phyloP scores from a whole-genome alignment of 257 asterid species.

The Salvia hispanica region DNA sequence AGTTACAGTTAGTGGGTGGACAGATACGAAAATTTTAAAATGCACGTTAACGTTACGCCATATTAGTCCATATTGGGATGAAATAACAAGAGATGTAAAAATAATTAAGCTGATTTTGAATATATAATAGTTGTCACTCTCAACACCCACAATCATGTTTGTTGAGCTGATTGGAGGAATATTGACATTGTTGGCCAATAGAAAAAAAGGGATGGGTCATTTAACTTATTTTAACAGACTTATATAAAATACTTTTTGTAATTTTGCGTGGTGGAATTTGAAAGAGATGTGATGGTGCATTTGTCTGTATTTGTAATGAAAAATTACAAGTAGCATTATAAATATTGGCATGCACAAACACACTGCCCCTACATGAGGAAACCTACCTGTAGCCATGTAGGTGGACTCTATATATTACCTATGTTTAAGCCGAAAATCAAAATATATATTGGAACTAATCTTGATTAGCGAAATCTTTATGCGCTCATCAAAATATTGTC shows the following conservation, averaged over 20 bases:
- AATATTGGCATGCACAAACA: slow-evolving; percentile 31
- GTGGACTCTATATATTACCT: neutral
- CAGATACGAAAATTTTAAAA: too few species aligned
- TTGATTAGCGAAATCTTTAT: too few species aligned
- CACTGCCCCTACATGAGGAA: slow-evolving; percentile 26
- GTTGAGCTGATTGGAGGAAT: slow-evolving; percentile 36
- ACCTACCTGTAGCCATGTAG: slow-evolving; percentile 16
- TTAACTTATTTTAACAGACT: neutral
- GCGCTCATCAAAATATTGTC: too few species aligned
- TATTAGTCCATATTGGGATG: too few species aligned
- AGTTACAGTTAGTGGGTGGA: too few species aligned
- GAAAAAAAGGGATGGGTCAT: neutral
- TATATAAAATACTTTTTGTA: slow-evolving; percentile 15
- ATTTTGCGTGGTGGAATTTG: slow-evolving; percentile 31
- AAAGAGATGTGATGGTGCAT: slow-evolving; percentile 8
- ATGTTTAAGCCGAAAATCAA: too few species aligned
- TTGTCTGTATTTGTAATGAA: neutral
- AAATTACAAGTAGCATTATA: slow-evolving; percentile 6
- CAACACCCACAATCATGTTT: slow-evolving; percentile 24
- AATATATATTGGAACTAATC: too few species aligned
- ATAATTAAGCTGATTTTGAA: neutral
- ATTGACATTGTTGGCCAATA: slow-evolving; percentile 30
- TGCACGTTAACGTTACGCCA: too few species aligned
- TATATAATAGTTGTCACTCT: slow-evolving; percentile 6
- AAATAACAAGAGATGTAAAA: neutral